Evolutionary conservation across 495 filamentous ascomycete genomes (phyloP).

Genomic region (Penicillium canariense): DNA sequence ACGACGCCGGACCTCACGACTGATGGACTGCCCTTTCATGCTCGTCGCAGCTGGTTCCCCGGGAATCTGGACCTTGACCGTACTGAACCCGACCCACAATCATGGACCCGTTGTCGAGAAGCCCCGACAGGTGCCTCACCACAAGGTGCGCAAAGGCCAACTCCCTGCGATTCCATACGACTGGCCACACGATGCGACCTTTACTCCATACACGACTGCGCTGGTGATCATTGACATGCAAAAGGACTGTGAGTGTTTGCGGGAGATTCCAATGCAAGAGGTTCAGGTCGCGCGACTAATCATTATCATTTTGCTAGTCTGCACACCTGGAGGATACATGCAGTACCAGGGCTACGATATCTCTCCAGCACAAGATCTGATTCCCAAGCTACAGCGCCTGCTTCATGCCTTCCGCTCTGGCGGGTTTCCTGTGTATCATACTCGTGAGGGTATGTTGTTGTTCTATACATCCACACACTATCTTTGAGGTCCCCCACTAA

Average conservation of each 20-base stretch:
- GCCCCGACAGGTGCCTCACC: conserved; percentile 40
- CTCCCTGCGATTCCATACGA: conserved; percentile 53
- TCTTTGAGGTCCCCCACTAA: conserved; percentile 8
- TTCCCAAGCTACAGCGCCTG: conserved; percentile 53
- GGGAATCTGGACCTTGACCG: conserved; percentile 46
- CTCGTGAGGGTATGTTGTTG: conserved; percentile 57
- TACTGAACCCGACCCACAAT: conserved; percentile 45
- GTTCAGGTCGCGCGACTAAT: not conserved
- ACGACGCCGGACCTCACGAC: conserved; percentile 43
- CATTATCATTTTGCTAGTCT: conserved; percentile 49
- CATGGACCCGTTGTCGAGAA: conserved; percentile 46
- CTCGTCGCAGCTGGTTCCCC: conserved; percentile 45
- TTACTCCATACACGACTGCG: conserved; percentile 59
- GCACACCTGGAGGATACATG: conserved; percentile 57
- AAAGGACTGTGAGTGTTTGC: conserved; percentile 55
- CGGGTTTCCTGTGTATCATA: conserved; percentile 64
- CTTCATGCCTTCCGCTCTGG: conserved; percentile 56
- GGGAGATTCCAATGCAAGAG: not conserved
- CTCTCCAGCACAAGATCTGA: conserved; percentile 47
- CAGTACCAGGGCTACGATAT: conserved; percentile 59
- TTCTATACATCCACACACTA: no score
- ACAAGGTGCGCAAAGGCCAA: conserved; percentile 47
- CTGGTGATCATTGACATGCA: conserved; percentile 74
- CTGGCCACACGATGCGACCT: conserved; percentile 61
- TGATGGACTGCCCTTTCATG: conserved; percentile 52